phyloP scores from a whole-genome alignment of 805 yeast genomes.

The Torulaspora indica region DNA sequence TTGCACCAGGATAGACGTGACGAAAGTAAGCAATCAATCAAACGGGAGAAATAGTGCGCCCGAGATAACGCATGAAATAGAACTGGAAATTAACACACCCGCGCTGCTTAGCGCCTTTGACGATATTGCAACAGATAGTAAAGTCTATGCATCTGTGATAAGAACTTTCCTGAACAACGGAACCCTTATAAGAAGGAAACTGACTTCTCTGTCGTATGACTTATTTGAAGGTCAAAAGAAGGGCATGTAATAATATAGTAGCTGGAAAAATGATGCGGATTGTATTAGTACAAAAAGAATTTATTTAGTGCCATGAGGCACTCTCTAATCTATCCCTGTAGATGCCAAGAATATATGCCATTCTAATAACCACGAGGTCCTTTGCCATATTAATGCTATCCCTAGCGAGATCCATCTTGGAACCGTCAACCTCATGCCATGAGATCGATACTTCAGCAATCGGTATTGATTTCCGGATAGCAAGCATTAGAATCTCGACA shows the following conservation, averaged over 20 bases:
- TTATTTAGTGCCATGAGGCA: conserved; percentile 3
- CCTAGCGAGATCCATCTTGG: conserved; percentile 85
- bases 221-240: conserved; percentile 38
- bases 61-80: conserved; percentile 42
- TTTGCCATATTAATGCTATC: conserved; percentile 92
- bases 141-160: conserved; percentile 54
- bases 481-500: conserved; percentile 83
- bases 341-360: conserved; percentile 82
- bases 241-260: conserved; percentile 17
- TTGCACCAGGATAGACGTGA: conserved; percentile 66
- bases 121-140: conserved; percentile 42
- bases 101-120: conserved; percentile 41
- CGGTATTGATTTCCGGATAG: conserved; percentile 60
- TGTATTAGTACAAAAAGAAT: conserved; percentile 1
- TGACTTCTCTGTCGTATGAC: conserved; percentile 33
- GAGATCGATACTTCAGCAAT: conserved; percentile 78
- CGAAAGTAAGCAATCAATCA: conserved; percentile 45
- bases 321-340: conserved; percentile 44
- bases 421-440: conserved; percentile 97
- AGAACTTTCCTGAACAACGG: conserved; percentile 58
- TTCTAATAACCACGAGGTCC: conserved; percentile 82
- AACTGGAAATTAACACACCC: conserved; percentile 47
- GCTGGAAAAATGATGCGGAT: conserved; percentile 2
- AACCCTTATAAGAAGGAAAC: conserved; percentile 40
- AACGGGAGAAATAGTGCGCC: conserved; percentile 27